A percentile compares a stretch with the other conserved stretches of the same genome.
phyloP scores from a whole-genome alignment of 225 moss, liverwort and hornwort species.

The Sphagnum contortum region DNA sequence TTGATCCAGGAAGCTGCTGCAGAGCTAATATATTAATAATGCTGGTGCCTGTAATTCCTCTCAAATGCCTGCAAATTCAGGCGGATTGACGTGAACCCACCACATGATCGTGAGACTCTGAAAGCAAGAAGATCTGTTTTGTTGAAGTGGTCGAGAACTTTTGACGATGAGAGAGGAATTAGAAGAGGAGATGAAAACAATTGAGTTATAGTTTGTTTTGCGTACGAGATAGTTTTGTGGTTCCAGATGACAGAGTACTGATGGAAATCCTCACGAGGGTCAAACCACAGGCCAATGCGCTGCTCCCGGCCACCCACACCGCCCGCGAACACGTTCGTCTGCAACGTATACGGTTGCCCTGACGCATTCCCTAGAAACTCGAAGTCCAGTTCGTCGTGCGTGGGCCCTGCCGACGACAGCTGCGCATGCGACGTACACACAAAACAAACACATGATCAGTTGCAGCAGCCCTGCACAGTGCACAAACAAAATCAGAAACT shows the following conservation, averaged over 20 bases:
- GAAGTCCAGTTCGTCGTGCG: conserved; percentile 29
- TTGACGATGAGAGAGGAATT: no score
- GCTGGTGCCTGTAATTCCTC: not conserved
- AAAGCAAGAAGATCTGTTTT: no score
- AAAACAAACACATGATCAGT: no score
- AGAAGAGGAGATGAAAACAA: no score
- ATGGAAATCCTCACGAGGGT: conserved; percentile 9
- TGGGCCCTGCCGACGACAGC: conserved; percentile 10
- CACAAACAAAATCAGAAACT: no score
- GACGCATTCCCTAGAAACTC: conserved; percentile 37
- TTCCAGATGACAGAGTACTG: conserved; percentile 15
- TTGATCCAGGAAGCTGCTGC: no score
- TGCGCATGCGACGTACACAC: not conserved
- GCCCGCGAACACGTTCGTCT: conserved; percentile 28
- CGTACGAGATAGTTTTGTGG: conserved; percentile 11
- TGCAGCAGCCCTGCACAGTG: no score
- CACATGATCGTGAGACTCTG: no score
- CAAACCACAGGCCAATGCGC: conserved; percentile 16
- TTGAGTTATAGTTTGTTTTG: no score
- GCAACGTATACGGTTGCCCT: conserved; percentile 13
- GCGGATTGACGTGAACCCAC: not conserved
- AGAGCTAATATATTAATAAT: no score
- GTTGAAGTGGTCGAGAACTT: no score
- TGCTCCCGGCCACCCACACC: conserved; percentile 19
- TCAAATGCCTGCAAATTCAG: not conserved